A percentile compares a stretch with the other conserved stretches of the same genome.
Evolutionary conservation across 2,329 filamentous ascomycete genomes (phyloP).

Genomic region (Aureobasidium zeae): DNA sequence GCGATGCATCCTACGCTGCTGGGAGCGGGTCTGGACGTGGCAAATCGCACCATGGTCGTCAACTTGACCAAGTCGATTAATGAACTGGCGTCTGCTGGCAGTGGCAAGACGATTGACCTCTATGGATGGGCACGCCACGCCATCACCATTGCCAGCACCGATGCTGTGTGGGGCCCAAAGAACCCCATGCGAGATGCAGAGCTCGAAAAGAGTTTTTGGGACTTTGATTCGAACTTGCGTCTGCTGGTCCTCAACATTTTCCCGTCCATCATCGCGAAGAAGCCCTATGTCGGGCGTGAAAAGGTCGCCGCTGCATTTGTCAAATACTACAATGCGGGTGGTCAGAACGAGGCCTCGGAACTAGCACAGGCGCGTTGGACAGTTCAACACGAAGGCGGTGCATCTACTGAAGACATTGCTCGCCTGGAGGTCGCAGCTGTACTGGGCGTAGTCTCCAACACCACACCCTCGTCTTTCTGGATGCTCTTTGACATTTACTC

Average conservation of each 20-base stretch:
- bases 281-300: slow-evolving; percentile 31
- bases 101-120: slow-evolving; percentile 27
- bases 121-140: slow-evolving; percentile 33
- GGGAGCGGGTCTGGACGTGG: slow-evolving; percentile 26
- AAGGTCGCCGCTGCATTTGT: slow-evolving; percentile 22
- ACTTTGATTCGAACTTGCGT: slow-evolving; percentile 30
- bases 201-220: slow-evolving; percentile 33
- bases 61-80: slow-evolving; percentile 22
- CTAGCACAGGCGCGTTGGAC: slow-evolving; percentile 23
- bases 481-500: slow-evolving; percentile 31
- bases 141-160: slow-evolving; percentile 32
- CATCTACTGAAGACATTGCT: slow-evolving; percentile 22
- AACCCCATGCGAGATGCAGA: slow-evolving; percentile 33
- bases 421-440: slow-evolving; percentile 24
- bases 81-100: slow-evolving; percentile 18
- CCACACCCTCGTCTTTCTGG: slow-evolving; percentile 34
- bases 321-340: slow-evolving; percentile 24
- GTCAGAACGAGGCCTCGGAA: slow-evolving; percentile 20
- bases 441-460: slow-evolving; percentile 32
- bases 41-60: slow-evolving; percentile 28
- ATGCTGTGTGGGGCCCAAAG: slow-evolving; percentile 36
- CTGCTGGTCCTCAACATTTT: slow-evolving; percentile 20
- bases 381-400: slow-evolving; percentile 8
- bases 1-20: slow-evolving; percentile 30
- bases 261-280: slow-evolving; percentile 31